phyloP scores from a whole-genome alignment of 176 grass and related monocot species.

The Otatea glauca region DNA sequence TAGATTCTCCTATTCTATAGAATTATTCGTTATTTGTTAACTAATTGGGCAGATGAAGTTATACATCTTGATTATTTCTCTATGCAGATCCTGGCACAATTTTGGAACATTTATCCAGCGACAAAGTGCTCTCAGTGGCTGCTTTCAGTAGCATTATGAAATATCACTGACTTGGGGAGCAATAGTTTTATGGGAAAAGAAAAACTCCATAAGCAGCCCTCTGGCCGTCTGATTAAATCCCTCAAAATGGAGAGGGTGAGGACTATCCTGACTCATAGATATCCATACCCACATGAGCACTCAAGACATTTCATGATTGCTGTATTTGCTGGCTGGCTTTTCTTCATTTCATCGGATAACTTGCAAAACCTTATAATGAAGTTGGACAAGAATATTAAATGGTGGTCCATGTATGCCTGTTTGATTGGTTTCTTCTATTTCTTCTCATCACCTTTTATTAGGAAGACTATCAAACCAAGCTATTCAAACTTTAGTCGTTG shows the following conservation, averaged over 20 bases:
- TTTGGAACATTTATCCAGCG: conserved; percentile 22
- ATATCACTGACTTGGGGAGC: conserved; percentile 10
- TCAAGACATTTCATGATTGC: conserved; percentile 87
- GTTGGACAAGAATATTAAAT: conserved; percentile 97
- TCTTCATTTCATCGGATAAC: conserved; percentile 94
- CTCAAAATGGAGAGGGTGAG: conserved; percentile 87
- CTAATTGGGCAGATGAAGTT: background rate
- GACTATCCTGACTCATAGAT: conserved; percentile 80
- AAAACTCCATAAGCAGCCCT: conserved; percentile 60
- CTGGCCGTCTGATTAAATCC: conserved; percentile 75
- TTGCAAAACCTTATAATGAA: conserved; percentile 67
- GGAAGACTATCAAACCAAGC: conserved; percentile 90
- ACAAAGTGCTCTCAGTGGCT: background rate
- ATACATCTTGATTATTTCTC: conserved; percentile 15
- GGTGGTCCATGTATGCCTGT: conserved; percentile 99
- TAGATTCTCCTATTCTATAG: background rate
- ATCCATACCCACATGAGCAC: conserved; percentile 90
- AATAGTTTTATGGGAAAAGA: conserved; percentile 50
- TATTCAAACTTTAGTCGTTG: conserved; percentile 99
- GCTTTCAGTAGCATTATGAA: conserved; percentile 22
- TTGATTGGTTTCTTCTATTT: conserved; percentile 98
- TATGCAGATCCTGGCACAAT: conserved; percentile 33
- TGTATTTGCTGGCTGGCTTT: conserved; percentile 78
- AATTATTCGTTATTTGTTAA: background rate
- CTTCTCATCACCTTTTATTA: conserved; percentile 97